Evolutionary conservation across 208 protist genomes (phyloP).

Genomic region (Acanthamoeba royreba): DNA sequence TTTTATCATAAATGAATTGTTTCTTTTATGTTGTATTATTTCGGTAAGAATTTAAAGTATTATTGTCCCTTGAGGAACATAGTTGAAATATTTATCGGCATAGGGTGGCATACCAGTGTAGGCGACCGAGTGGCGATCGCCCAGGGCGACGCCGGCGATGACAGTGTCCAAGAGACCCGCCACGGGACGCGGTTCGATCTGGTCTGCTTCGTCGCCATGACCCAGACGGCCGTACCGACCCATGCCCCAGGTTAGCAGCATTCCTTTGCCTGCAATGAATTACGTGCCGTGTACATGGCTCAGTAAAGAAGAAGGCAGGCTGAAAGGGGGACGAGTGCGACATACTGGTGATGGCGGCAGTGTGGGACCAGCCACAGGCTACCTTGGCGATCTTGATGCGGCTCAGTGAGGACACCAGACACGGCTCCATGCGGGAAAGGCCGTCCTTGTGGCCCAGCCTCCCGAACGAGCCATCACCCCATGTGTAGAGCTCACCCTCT

Average conservation of each 20-base stretch:
- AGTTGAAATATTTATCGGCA: too few relatives aligned
- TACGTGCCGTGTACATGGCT: not conserved
- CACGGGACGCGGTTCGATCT: not conserved
- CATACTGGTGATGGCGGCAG: not conserved
- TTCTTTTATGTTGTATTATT: not conserved
- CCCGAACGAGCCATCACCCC: slow-evolving; percentile 18
- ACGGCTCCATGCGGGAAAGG: not conserved
- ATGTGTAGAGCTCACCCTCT: not conserved
- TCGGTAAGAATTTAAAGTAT: not conserved
- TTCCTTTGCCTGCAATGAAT: not conserved
- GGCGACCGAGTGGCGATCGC: slow-evolving; percentile 17
- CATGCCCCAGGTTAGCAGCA: slow-evolving; percentile 44
- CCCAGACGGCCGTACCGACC: not conserved
- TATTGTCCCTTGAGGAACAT: not conserved
- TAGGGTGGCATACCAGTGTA: not conserved
- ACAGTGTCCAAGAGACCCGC: not conserved
- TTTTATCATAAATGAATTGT: not conserved
- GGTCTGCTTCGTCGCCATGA: slow-evolving; percentile 2
- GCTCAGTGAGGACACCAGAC: not conserved
- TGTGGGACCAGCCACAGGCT: slow-evolving; percentile 6
- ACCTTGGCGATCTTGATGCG: not conserved
- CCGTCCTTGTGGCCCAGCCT: not conserved
- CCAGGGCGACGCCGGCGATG: not conserved
- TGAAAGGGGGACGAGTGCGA: not conserved
- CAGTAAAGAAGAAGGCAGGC: not conserved